phyloP scores from a whole-genome alignment of 2,329 filamentous ascomycete species.

The Tolypocladium tropicale region DNA sequence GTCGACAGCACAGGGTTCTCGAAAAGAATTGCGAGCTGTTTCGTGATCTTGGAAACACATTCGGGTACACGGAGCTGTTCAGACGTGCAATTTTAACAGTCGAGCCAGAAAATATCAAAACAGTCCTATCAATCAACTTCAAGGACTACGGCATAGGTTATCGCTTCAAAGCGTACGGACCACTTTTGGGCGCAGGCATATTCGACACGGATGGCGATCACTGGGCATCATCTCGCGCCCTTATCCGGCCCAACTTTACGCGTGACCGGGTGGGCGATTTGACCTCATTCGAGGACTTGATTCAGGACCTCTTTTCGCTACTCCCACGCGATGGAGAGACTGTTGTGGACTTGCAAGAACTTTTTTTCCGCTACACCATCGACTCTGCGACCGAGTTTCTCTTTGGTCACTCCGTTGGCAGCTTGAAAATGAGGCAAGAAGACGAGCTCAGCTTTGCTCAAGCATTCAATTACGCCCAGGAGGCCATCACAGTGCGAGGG shows the following conservation, averaged over 20 bases:
- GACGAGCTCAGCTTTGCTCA: conserved; percentile 15
- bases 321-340: conserved; percentile 8
- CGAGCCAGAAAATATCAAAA: conserved; percentile 39
- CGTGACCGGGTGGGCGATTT: conserved; percentile 13
- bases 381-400: conserved; percentile 46
- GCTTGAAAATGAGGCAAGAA: conserved; percentile 4
- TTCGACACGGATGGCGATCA: conserved; percentile 30
- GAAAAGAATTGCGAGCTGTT: background rate
- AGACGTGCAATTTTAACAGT: conserved; percentile 11
- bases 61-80: background rate
- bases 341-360: conserved; percentile 34
- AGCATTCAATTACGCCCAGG: conserved; percentile 22
- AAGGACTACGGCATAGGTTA: conserved; percentile 27
- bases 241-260: conserved; percentile 17
- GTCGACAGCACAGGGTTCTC: background rate
- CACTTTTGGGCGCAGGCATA: conserved; percentile 28
- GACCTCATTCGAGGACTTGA: conserved; percentile 9
- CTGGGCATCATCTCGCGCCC: conserved; percentile 29
- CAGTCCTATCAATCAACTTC: conserved; percentile 38
- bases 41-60: background rate
- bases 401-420: conserved; percentile 35
- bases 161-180: conserved; percentile 12
- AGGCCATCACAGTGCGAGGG: background rate
- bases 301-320: conserved; percentile 22
- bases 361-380: conserved; percentile 46